Base-by-base conservation (phyloP, 78 protist genomes). In the Trichosphaerium sp. region DNA sequence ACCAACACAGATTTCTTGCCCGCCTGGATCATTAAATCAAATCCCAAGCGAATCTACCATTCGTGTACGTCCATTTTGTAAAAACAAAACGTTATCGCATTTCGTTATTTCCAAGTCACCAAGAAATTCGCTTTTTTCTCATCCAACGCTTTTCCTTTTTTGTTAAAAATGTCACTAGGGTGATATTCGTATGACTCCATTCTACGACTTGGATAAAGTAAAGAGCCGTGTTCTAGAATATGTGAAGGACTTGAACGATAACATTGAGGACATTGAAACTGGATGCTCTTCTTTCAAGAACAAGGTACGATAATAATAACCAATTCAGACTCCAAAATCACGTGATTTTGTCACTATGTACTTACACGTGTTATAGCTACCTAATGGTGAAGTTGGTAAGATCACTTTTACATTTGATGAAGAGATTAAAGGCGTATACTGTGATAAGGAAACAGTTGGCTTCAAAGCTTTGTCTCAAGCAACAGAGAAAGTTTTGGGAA, bases 171-270 rank as follows among this genome's bases (percentile, higher is more conserved):
- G n/a, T n/a, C n/a, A n/a, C n/a, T n/a, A n/a, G n/a, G 87, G 87
- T 64, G 87, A 82, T 44, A 65, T 73, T 28, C 82, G 87, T 44
- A 68, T 82, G 39, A 55, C 62, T 28, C 82, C 87, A 64, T 74
- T 74, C 71, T 74, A 69, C 37, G 48, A 69, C n/a, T 48, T 81
- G 71, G 39, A 26, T 15, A 67, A 81, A 3, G 41, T 58, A 25
- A 60, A 59, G 44, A 48, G 43, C 2, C 58, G 49, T 14, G 42
- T 81, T 14, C 69, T 61, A 37, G 23, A 40, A 1, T 68, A 63
- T 23, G 72, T 59, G 0, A 35, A 37, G 10, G 78, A 82, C 26
- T 62, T 63, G 47, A 71, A 70, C 29, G 69, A 38, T 3, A 29
- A 59, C 51, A 48, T 81, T 60, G 64, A 55, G 25, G 52, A 43